Evolutionary conservation across 352 stramenopile species (phyloP), one percentile per base, ranked within the genome.

Genomic region (Thraustochytrium sp.): DNA sequence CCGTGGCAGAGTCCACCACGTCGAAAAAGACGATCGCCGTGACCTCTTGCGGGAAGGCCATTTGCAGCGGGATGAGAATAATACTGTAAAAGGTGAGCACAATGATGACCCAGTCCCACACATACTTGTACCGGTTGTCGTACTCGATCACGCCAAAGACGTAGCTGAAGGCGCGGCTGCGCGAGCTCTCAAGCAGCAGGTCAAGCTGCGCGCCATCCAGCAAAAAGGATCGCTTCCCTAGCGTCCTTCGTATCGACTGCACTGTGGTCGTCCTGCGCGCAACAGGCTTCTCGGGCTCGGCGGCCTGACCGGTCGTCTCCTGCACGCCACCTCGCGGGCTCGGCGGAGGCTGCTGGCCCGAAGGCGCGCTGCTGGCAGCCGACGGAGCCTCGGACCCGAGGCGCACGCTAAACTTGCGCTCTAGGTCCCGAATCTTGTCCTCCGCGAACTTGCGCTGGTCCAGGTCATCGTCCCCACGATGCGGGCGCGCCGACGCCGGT

Each of bases 101-200:
- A n/a, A 80, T 80, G 51, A 80, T 80, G 3, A 75, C 23, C 68
- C 42, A 75, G 44, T 80, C 68, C 68, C 68, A 80, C 18, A 46
- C 13, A 26, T 80, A 80, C 53, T 80, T 80, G 44, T 61, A 68
- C 44, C 8, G 48, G 49, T 80, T 80, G 48, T 51, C 68, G 53
- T 80, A 80, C 23, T 76, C 51, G 16, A 80, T 80, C 16, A 64
- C 31, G 11, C 40, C 46, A 16, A 64, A 65, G 4, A 72, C 13
- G 1, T 5, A 8, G 23, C 23, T 4, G 4, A 37, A 26, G 37
- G 36, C 3, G 2, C 13, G 16, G 1, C 0, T 26, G 1, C 37
- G 16, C 11, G 29, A 64, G 48, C 11, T 46, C 26, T 65, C n/a
- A n/a, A 80, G 34, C 53, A 80, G 13, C 16, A 5, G 9, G 9